Conservation (phyloP, 371 early-diverging fungal species). For the Rhizopus arrhizus region DNA sequence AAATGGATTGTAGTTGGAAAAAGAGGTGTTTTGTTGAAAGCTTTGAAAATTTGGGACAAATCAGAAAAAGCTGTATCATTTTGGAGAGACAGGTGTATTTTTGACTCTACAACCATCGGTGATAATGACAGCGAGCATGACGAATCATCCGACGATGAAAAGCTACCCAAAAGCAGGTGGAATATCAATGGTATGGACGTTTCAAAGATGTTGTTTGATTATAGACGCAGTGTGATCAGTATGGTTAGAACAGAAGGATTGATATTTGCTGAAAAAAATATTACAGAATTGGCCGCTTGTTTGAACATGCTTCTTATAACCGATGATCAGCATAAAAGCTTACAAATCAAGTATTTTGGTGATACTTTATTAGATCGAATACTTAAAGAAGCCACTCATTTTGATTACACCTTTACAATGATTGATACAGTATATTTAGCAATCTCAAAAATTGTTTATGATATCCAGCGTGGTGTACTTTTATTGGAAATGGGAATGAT, state of each 20-base stretch:
- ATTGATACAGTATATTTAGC: constrained; percentile 3
- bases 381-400: constrained; percentile 7
- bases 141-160: background rate
- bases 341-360: constrained; percentile 10
- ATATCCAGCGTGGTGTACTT: constrained; percentile 7
- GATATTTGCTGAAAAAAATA: constrained; percentile 5
- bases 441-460: constrained; percentile 10
- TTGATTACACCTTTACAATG: constrained; percentile 6
- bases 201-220: constrained; percentile 10
- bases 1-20: constrained; percentile 1
- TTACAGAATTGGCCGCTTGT: constrained; percentile 10
- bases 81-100: constrained; percentile 1
- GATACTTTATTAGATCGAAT: constrained; percentile 5
- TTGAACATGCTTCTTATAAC: constrained; percentile 8
- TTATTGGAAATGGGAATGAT: constrained; percentile 6
- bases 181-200: background rate
- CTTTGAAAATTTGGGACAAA: constrained; percentile 6
- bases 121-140: constrained; percentile 5
- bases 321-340: constrained; percentile 2
- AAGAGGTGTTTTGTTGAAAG: background rate
- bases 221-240: constrained; percentile 1
- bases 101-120: constrained; percentile 3
- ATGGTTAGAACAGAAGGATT: constrained; percentile 2
- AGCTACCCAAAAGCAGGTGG: background rate
- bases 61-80: constrained; percentile 9